Percentiles rank a stretch among this genome's conserved stretches.
phyloP scores from a whole-genome alignment of 1,139 yeast species.

The Diutina rugosa region DNA sequence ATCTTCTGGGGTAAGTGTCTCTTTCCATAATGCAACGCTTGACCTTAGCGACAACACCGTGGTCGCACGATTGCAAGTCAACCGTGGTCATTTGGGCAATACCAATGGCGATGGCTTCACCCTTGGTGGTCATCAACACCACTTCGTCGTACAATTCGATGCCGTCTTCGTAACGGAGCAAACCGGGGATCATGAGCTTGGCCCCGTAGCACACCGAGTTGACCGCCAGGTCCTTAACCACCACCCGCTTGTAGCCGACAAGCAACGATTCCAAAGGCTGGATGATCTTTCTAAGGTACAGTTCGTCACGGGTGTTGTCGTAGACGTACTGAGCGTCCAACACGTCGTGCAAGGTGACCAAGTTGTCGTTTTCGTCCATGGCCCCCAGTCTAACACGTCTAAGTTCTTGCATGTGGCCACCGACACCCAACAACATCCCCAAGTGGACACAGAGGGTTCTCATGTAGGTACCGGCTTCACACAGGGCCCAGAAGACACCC shows the following conservation, averaged over 20 bases:
- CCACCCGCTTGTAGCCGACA: constrained; percentile 92
- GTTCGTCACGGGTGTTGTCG: constrained; percentile 94
- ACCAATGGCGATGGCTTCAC: constrained; percentile 98
- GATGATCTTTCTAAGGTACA: constrained; percentile 85
- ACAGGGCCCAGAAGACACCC: constrained; percentile 98
- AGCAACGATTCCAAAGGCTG: constrained; percentile 91
- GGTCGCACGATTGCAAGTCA: constrained; percentile 92
- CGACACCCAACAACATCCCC: constrained; percentile 96
- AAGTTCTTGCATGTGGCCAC: constrained; percentile 99
- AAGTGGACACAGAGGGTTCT: constrained; percentile 97
- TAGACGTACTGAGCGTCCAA: constrained; percentile 97
- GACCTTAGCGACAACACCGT: constrained; percentile 96
- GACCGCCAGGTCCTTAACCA: constrained; percentile 96
- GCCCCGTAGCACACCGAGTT: constrained; percentile 99
- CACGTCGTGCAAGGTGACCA: constrained; percentile 94
- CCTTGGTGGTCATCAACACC: constrained; percentile 95
- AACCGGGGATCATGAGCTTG: constrained; percentile 96
- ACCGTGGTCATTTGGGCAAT: constrained; percentile 98
- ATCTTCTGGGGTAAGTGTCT: constrained; percentile 97
- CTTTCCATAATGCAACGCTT: constrained; percentile 99
- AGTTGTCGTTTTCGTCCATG: constrained; percentile 73
- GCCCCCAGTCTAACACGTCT: constrained; percentile 99
- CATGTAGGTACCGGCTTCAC: constrained; percentile 99
- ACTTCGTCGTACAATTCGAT: constrained; percentile 96
- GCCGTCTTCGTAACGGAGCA: constrained; percentile 94